Conservation (phyloP, 495 filamentous ascomycete genomes). For the Penicillium crystallinum region DNA sequence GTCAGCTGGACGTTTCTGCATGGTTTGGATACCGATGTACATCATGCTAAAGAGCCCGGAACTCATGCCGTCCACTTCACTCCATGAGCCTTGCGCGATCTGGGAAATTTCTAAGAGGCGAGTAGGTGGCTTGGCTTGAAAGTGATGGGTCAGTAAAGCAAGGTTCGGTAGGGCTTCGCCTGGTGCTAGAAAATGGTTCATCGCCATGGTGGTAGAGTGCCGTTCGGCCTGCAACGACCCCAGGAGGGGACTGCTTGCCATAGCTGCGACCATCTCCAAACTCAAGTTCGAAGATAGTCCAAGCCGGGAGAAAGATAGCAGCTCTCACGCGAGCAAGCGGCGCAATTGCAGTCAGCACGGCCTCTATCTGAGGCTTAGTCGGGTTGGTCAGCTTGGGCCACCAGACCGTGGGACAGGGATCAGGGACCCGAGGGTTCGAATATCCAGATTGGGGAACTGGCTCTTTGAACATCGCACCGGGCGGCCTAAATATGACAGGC, state of each 20-base stretch:
- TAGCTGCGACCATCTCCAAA: slow-evolving; percentile 20
- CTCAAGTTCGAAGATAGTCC: slow-evolving; percentile 22
- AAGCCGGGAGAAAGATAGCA: slow-evolving; percentile 21
- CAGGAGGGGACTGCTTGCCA: slow-evolving; percentile 16
- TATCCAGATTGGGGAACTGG: slow-evolving; percentile 14
- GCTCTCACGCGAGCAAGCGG: slow-evolving; percentile 19
- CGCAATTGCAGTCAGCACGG: slow-evolving; percentile 15
- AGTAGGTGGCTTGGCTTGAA: slow-evolving; percentile 20
- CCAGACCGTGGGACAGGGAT: slow-evolving; percentile 19
- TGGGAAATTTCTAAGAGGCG: background rate
- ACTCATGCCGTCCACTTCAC: slow-evolving; percentile 16
- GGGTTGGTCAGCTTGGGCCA: slow-evolving; percentile 22
- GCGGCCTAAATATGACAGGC: slow-evolving; percentile 20
- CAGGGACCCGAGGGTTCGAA: slow-evolving; percentile 19
- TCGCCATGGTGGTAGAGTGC: slow-evolving; percentile 20
- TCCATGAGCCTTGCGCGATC: slow-evolving; percentile 13
- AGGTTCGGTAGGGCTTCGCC: slow-evolving; percentile 15
- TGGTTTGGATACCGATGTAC: background rate
- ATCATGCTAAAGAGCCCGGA: slow-evolving; percentile 19
- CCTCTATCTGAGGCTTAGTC: slow-evolving; percentile 16
- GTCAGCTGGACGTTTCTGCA: slow-evolving; percentile 10
- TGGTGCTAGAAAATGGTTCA: slow-evolving; percentile 18
- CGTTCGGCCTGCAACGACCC: slow-evolving; percentile 21
- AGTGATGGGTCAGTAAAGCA: slow-evolving; percentile 17
- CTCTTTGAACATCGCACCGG: slow-evolving; percentile 2